Base-by-base conservation (phyloP, 768 basidiomycete species). In the Lyophyllum atratum region DNA sequence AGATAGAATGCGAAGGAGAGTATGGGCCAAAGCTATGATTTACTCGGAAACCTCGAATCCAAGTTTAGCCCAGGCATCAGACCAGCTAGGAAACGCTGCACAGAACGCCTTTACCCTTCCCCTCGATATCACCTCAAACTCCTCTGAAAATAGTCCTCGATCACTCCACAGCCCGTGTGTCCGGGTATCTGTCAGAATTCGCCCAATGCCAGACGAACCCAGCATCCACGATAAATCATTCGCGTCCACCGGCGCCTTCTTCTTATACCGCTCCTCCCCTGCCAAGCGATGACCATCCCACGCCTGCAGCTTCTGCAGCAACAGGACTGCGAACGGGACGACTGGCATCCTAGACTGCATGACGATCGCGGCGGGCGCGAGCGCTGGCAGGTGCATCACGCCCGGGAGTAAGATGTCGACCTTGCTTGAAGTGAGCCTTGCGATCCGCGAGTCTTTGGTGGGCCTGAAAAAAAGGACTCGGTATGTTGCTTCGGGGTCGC, bases 401-500 rank as follows among this genome's bases (percentile, higher is more conserved):
- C 61, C 64, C 2, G 64, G 64, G 17, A 62, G 47, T 15, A 64
- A 61, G 28, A 64, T 62, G 37, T 64, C 60, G 25, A 64, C 55
- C 48, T 64, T 64, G 11, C 29, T 6, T 11, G 42, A 59, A 49
- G 12, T 29, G 43, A 0, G 43, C 26, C 10, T 29, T 48, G 5
- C 15, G 34, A 17, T 48, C 14, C 11, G 53, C n/a, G 29, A 6
- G 29, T 56, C 40, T 2, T 19, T 8, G 14, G 49, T 25, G 11
- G 54, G 46, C 7, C 47, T 49, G 48, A 56, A 62, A 29, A 60
- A 55, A n/a, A 64, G 56, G 24, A 64, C 51, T 2, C 52, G 52
- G 31, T 64, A 62, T 17, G 39, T 51, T 0, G 59, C 59, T 39
- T 49, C 34, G 11, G 63, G 63, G 29, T 64, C 60, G 12, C 52